These are phyloP conservation scores for Heritiera fomes DNA, from an alignment of 345 rosid genomes.

Conservation along the genomic window DNA sequence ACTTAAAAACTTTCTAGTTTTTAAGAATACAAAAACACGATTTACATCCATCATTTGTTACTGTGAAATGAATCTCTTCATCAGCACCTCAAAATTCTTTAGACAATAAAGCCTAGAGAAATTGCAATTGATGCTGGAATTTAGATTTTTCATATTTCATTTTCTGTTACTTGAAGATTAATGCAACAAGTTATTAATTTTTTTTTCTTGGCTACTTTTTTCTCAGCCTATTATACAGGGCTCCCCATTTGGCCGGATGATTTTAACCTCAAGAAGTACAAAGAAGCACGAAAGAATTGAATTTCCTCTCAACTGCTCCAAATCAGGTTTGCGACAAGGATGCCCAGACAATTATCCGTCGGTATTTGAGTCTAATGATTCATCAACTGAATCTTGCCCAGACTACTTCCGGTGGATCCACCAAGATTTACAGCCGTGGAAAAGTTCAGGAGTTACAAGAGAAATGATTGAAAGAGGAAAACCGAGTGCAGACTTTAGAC, in stretches of 20 bases:
- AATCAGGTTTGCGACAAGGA: constrained; percentile 17
- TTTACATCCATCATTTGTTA: not conserved
- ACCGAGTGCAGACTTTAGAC: constrained; percentile 46
- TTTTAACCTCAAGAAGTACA: constrained; percentile 13
- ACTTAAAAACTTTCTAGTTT: no score
- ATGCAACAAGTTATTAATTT: not conserved
- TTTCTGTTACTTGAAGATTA: not conserved
- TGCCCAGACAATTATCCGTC: constrained; percentile 37
- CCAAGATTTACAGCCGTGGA: constrained; percentile 57
- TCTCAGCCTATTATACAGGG: constrained; percentile 33
- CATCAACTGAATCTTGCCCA: constrained; percentile 40
- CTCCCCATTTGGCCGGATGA: constrained; percentile 20
- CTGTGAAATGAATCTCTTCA: not conserved
- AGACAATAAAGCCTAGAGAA: no score
- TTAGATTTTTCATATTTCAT: not conserved
- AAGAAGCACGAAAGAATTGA: constrained; percentile 15
- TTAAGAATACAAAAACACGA: no score
- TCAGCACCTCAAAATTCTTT: not conserved
- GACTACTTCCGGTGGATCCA: constrained; percentile 74
- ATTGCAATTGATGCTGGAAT: not conserved
- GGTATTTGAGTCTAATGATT: constrained; percentile 12
- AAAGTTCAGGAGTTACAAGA: constrained; percentile 49
- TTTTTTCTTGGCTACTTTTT: not conserved
- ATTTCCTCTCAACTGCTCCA: constrained; percentile 40
- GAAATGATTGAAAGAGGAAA: constrained; percentile 47